These are phyloP conservation scores for Zoysia japonica DNA, from an alignment of 176 grass and related monocot genomes.

Conservation along the genomic window DNA sequence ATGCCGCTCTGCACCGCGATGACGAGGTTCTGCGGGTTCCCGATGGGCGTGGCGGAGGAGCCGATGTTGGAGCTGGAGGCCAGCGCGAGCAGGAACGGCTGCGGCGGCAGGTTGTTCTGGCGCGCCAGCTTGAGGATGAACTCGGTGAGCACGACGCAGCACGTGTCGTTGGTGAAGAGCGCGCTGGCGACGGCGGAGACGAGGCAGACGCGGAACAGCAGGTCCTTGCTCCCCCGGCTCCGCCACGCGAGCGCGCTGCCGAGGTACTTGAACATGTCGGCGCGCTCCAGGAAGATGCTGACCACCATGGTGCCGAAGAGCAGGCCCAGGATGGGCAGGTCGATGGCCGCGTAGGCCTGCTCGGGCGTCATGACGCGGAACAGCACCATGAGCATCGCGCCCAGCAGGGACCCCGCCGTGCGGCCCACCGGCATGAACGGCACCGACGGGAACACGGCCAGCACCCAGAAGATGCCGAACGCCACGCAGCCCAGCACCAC, in stretches of 20 bases:
- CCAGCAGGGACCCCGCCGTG: constrained; percentile 85
- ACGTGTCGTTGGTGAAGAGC: constrained; percentile 97
- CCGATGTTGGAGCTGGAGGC: constrained; percentile 95
- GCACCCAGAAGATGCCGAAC: constrained; percentile 88
- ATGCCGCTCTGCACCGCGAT: constrained; percentile 87
- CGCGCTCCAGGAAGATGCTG: constrained; percentile 84
- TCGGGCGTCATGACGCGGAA: constrained; percentile 78
- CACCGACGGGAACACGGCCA: constrained; percentile 91
- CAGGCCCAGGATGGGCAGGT: constrained; percentile 95
- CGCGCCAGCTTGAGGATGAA: constrained; percentile 93
- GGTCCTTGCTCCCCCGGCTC: constrained; percentile 83
- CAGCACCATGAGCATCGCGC: constrained; percentile 91
- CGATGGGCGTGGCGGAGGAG: constrained; percentile 80
- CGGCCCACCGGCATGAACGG: constrained; percentile 90
- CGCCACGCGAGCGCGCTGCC: constrained; percentile 79
- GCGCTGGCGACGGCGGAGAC: constrained; percentile 85
- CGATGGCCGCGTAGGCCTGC: constrained; percentile 73
- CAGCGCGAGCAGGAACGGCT: constrained; percentile 90
- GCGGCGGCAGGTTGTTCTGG: constrained; percentile 89
- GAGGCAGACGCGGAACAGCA: constrained; percentile 83
- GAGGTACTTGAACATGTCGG: constrained; percentile 93
- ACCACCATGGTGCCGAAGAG: constrained; percentile 98
- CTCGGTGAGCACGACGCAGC: constrained; percentile 97
- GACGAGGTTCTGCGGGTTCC: constrained; percentile 97
- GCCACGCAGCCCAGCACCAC: constrained; percentile 85